Base-by-base conservation (phyloP, 106 monocot genomes). In the Apostasia shenzhenica region DNA sequence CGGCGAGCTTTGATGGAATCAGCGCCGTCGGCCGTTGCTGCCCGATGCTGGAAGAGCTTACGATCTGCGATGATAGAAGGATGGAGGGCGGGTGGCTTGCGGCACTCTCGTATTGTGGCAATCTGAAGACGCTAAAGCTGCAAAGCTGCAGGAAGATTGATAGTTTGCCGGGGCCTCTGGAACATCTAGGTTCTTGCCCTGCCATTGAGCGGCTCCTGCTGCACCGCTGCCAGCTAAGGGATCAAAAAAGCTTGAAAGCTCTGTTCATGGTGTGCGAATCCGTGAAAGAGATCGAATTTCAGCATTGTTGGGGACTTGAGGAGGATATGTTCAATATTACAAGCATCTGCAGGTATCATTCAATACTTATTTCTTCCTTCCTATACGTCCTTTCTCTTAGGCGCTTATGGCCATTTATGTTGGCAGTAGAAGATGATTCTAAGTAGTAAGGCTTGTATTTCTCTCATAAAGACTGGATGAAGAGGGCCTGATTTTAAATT, bases 11-110 rank as follows among this genome's bases (percentile, higher is more conserved):
- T 41, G 97, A 92, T 44, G 97, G 97, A 13, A 89, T 97, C 48
- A 76, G 84, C 6, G 92, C 97, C 14, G 75, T 97, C 38, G 97
- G 97, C 40, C 70, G 84, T 47, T 97, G 97, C 70, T 97, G 97
- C 61, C 45, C 60, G 45, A 97, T 92, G 97, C 81, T 97, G 14
- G 97, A 97, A 79, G 97, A 97, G 81, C 76, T 97, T 45, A 81
- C 89, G 0, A 63, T 95, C 8, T 74, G 45, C 5, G 80, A 92
- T 52, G 89, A 95, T 48, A 65, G 65, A 60, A 78, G 74, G 63
- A 92, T 95, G 95, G 95, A 92, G 57, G 80, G 14, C 5, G 95
- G 95, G 46, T 97, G 97, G 97, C 70, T 86, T 48, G 92, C 84
- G 0, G 97, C 76, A 8, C 67, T 97, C 43, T 76, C 84, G 0